Evolutionary conservation across 1,284 basidiomycete species (phyloP), one percentile per base, ranked within the genome.

Genomic region (Blastosporella zonata): DNA sequence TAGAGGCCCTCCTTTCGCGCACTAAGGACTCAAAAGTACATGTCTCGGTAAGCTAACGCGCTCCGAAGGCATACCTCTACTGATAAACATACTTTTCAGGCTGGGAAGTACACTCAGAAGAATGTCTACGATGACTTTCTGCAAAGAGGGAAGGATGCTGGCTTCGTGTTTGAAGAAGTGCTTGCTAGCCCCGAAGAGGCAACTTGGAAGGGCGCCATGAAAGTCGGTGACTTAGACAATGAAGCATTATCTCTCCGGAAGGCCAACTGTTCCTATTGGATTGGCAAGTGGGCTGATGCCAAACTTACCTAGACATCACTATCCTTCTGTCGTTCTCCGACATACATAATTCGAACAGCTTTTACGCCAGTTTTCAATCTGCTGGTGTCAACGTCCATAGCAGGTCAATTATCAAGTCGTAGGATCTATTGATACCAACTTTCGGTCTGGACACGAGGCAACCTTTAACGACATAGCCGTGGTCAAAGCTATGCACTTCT

Each of bases 191-290:
- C 60, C 12, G 63, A 65, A 20, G 70, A 71, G 35, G 52, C 52
- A 13, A 64, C 63, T 21, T 84, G 81, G 82, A 55, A 65, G 29
- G 83, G 82, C 3, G 65, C 55, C 8, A 59, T 79, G 56, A 50
- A 58, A 27, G 75, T 84, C 10, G 63, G 64, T 21, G 73, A 70
- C 4, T 62, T 84, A n/a, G 72, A 79, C 56, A 55, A 54, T 13
- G 68, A 73, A 35, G 75, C 74, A 37, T 65, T 84, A 34, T 64
- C 65, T 1, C 55, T 72, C 21, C 67, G 81, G 43, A 84, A 83
- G 60, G 69, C 67, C 8, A 77, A 75, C 61, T 85, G 82, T 59
- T 70, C 77, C 18, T 80, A 75, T 67, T 83, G 82, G 83, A 60
- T 78, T 33, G 80, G 75, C 23, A 65, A 68, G 15, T 81, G 81